These are phyloP conservation scores for Clathrospora elynae DNA, from an alignment of 2,329 filamentous ascomycete genomes.

Conservation along the genomic window DNA sequence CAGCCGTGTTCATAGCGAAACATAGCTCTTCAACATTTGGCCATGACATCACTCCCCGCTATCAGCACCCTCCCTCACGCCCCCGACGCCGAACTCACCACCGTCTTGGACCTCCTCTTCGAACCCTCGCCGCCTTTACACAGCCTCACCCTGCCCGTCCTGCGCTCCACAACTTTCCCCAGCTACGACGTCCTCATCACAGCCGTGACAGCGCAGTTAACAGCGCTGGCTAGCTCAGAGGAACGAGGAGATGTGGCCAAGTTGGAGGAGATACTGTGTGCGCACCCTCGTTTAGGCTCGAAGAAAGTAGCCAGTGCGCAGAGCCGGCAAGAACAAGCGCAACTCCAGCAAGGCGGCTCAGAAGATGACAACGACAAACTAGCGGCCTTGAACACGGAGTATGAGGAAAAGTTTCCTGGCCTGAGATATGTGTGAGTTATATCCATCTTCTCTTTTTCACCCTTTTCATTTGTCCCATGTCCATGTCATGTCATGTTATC, in stretches of 20 bases:
- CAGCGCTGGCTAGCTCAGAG: slow-evolving; percentile 39
- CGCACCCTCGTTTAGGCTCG: slow-evolving; percentile 82
- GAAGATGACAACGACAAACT: slow-evolving; percentile 63
- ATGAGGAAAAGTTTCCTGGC: slow-evolving; percentile 80
- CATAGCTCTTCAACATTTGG: slow-evolving; percentile 1
- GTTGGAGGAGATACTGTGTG: slow-evolving; percentile 74
- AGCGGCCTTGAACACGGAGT: slow-evolving; percentile 71
- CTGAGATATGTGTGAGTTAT: slow-evolving; percentile 72
- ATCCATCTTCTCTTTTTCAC: background rate
- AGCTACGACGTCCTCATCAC: slow-evolving; percentile 74
- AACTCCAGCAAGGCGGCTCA: slow-evolving; percentile 62
- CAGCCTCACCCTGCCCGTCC: slow-evolving; percentile 68
- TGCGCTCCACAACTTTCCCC: slow-evolving; percentile 64
- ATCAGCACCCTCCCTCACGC: slow-evolving; percentile 62
- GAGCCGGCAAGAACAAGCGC: slow-evolving; percentile 80
- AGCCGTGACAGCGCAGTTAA: slow-evolving; percentile 67
- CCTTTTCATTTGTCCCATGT: slow-evolving; percentile 1
- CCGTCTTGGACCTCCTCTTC: slow-evolving; percentile 77
- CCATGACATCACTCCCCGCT: slow-evolving; percentile 59
- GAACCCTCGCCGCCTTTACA: slow-evolving; percentile 80
- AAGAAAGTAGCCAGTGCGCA: slow-evolving; percentile 81
- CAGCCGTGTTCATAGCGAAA: slow-evolving; percentile 1
- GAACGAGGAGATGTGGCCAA: slow-evolving; percentile 58
- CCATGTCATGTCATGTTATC: background rate
- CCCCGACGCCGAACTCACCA: slow-evolving; percentile 59